Evolutionary conservation across 805 yeast species (phyloP), one percentile per base, ranked within the genome.

Genomic region (Henningerozyma blattae): DNA sequence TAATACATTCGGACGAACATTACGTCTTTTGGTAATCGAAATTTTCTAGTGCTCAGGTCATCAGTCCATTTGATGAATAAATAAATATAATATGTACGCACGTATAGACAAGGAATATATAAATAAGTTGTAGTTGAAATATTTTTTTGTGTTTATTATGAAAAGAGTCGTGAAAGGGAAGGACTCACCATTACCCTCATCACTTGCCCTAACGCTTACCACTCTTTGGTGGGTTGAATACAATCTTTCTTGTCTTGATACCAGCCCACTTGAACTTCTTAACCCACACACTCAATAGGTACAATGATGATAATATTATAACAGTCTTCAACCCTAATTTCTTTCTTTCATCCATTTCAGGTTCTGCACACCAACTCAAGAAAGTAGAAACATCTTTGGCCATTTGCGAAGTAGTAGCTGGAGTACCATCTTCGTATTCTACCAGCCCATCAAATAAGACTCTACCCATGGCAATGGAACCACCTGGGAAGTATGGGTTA

Each of bases 401-500:
- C 97, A 89, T 87, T 71, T 91, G 98, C 37, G 97, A 79, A 44
- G 97, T 81, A 35, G 97, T 77, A 35, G 98, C 97, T 39, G 94
- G 95, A 39, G 98, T 91, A 58, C 98, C 98, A 61, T 91, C 98
- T 62, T 91, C 98, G 66, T 77, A 91, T 70, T 91, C 98, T 45
- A 91, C 98, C 56, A 91, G 72, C 46, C 84, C 98, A 59, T 91
- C 98, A 51, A 87, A 91, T 62, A 91, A 72, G 39, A 89, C 97
- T 70, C 98, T 83, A 59, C 84, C 97, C 98, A 91, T 91, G 50
- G 95, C 98, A 69, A 91, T 89, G 28, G 96, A 73, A 47, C 98
- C 97, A 67, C 97, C 97, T 61, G 98, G 97, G 95, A 91, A 91
- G 73, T 91, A 91, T 56, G 98, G 98, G 75, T 91, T 91, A 69